A percentile compares a stretch with the other conserved stretches of the same genome.
Conservation (phyloP, 2,329 filamentous ascomycete species). For the Dactylella cylindrospora region DNA sequence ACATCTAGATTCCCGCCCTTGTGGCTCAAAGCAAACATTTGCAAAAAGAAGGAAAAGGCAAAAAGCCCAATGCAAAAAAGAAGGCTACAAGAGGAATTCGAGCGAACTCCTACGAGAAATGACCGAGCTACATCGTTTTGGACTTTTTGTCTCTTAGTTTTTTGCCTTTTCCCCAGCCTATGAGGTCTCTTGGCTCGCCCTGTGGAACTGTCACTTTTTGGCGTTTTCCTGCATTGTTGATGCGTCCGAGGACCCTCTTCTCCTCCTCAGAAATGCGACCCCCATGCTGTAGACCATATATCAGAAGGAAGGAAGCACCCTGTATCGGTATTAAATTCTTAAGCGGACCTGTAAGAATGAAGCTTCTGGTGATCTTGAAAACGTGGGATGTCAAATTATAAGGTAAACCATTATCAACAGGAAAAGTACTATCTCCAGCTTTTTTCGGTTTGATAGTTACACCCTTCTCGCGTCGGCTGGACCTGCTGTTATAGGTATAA, state of each 20-base stretch:
- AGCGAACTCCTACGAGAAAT: no score
- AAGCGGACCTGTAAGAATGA: slow-evolving; percentile 8
- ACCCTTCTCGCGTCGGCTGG: slow-evolving; percentile 11
- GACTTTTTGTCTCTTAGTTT: no score
- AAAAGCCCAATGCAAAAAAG: no score
- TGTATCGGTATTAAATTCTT: slow-evolving; percentile 14
- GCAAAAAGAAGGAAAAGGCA: background rate
- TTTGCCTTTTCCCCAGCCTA: background rate
- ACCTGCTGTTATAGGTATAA: slow-evolving; percentile 22
- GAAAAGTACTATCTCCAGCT: no score
- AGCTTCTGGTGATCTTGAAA: no score
- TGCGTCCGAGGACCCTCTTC: slow-evolving; percentile 7
- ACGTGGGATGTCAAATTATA: slow-evolving; percentile 9
- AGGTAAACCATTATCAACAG: no score
- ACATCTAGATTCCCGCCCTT: slow-evolving; percentile 2
- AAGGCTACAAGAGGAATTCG: no score
- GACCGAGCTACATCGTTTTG: no score
- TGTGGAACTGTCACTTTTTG: slow-evolving; percentile 6
- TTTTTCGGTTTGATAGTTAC: no score
- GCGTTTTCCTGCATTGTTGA: background rate
- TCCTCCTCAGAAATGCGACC: background rate
- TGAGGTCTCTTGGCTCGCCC: background rate
- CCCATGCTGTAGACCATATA: slow-evolving; percentile 1
- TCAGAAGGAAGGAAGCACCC: slow-evolving; percentile 1
- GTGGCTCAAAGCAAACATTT: slow-evolving; percentile 7